phyloP scores from a whole-genome alignment of 2,329 filamentous ascomycete species.

The Aspergillus sp. region DNA sequence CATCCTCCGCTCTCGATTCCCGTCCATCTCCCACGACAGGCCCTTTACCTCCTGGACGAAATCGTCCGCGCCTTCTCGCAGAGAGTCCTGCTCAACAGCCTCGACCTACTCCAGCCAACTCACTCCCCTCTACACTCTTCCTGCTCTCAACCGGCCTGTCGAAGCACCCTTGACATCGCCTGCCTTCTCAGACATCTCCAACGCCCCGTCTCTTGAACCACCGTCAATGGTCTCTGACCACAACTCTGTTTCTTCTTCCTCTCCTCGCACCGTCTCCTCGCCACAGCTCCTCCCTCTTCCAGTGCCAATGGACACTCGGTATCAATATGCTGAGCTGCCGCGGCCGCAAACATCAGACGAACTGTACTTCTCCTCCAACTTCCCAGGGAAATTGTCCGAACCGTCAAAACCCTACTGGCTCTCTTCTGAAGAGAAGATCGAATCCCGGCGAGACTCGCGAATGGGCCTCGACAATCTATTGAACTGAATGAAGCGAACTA shows the following conservation, averaged over 20 bases:
- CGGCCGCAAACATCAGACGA: conserved; percentile 25
- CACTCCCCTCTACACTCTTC: conserved; percentile 40
- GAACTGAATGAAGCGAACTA: conserved; percentile 28
- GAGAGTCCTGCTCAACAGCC: conserved; percentile 25
- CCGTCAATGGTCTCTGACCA: conserved; percentile 72
- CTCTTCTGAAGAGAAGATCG: conserved; percentile 24
- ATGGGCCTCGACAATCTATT: conserved; percentile 42
- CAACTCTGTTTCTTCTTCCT: conserved; percentile 62
- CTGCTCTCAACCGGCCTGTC: conserved; percentile 37
- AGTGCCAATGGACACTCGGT: conserved; percentile 47
- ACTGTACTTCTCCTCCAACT: conserved; percentile 14
- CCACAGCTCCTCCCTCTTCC: conserved; percentile 42
- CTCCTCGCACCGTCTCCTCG: conserved; percentile 49
- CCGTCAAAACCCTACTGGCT: conserved; percentile 30
- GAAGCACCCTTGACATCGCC: conserved; percentile 66
- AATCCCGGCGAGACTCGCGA: conserved; percentile 36
- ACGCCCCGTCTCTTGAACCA: conserved; percentile 58
- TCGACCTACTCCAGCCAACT: conserved; percentile 30
- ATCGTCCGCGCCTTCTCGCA: conserved; percentile 19
- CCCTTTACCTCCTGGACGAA: conserved; percentile 24
- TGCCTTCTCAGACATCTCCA: conserved; percentile 62
- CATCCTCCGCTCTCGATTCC: conserved; percentile 27
- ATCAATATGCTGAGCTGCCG: conserved; percentile 33
- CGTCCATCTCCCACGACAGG: conserved; percentile 23
- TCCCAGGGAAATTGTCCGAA: conserved; percentile 18